Evolutionary conservation across 495 filamentous ascomycete species (phyloP).

Genomic region (Penicilliopsis zonata): DNA sequence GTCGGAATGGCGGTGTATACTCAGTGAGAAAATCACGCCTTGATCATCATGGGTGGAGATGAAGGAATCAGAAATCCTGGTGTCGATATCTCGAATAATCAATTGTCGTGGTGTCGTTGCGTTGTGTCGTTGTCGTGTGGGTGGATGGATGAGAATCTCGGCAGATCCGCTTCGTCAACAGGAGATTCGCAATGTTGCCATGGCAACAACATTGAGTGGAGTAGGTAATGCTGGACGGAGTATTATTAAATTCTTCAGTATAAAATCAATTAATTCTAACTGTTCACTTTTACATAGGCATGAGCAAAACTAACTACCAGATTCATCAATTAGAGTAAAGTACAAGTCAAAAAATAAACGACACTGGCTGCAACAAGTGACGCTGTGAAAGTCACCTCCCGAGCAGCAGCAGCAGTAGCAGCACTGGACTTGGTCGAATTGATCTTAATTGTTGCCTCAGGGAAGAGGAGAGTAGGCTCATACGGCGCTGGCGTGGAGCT

Average conservation of each 20-base stretch:
- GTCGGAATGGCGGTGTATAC: too few species aligned
- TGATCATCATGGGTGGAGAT: background rate
- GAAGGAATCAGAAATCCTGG: too few species aligned
- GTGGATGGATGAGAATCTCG: too few species aligned
- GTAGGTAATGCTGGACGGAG: too few species aligned
- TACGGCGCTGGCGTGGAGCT: constrained; percentile 15
- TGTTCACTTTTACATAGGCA: background rate
- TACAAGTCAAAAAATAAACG: background rate
- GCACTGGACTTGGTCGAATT: background rate
- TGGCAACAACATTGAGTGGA: too few species aligned
- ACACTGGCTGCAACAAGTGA: background rate
- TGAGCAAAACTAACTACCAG: background rate
- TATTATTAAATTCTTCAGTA: too few species aligned
- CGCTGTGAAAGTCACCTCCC: constrained; percentile 1
- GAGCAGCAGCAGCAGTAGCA: constrained; percentile 58
- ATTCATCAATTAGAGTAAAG: background rate
- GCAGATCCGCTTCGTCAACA: too few species aligned
- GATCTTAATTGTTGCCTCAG: constrained; percentile 31
- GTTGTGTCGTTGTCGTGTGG: too few species aligned
- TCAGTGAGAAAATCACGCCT: background rate
- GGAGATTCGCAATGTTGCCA: too few species aligned
- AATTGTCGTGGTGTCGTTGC: too few species aligned
- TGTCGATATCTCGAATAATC: too few species aligned
- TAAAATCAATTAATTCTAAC: background rate
- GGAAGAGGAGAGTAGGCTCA: constrained; percentile 4